Conservation (phyloP, 208 protist genomes). For the Crithidia brevicula region DNA sequence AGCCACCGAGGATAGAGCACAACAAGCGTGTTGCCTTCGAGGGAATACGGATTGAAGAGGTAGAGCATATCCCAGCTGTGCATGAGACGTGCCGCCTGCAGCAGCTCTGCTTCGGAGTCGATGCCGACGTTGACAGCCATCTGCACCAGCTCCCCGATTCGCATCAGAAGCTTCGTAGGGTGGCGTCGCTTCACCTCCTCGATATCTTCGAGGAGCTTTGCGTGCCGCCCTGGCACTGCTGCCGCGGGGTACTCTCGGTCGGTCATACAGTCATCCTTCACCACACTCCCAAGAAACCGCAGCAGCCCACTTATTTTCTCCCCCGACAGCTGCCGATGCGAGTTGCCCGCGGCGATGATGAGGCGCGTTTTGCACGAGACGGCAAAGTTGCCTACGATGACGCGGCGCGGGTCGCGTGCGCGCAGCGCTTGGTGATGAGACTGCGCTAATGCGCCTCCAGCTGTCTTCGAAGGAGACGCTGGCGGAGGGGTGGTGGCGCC, state of each 20-base stretch:
- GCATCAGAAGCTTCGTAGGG: conserved; percentile 80
- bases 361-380: conserved; percentile 86
- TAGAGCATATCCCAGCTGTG: conserved; percentile 91
- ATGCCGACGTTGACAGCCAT: conserved; percentile 72
- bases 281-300: conserved; percentile 61
- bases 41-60: conserved; percentile 63
- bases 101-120: conserved; percentile 72
- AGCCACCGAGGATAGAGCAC: conserved; percentile 86
- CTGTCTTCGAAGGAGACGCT: not conserved
- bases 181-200: conserved; percentile 55
- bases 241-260: conserved; percentile 74
- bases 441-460: not conserved
- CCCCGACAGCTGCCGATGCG: conserved; percentile 56
- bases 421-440: not conserved
- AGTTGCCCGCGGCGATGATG: conserved; percentile 73
- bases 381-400: conserved; percentile 87
- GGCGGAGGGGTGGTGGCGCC: conserved; percentile 1
- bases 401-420: conserved; percentile 26
- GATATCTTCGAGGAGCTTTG: conserved; percentile 63
- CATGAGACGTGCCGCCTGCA: conserved; percentile 80
- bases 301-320: conserved; percentile 75
- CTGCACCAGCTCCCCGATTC: conserved; percentile 71
- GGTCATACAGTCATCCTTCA: conserved; percentile 65
- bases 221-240: conserved; percentile 77
- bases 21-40: conserved; percentile 73